Evolutionary conservation across 805 yeast genomes (phyloP).

Genomic region (Candida multigemmis): DNA sequence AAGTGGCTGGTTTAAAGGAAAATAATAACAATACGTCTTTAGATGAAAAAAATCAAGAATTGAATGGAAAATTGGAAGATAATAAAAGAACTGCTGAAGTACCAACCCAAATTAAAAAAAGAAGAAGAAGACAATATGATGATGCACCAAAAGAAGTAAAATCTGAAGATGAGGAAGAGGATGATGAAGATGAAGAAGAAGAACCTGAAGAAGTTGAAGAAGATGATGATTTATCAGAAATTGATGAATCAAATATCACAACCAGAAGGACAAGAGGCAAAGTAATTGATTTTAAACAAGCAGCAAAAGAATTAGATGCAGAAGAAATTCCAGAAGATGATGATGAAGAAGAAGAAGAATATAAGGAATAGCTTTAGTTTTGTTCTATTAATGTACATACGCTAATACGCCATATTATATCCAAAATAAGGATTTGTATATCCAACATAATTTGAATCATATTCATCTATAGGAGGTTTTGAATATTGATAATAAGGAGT

Average conservation of each 20-base stretch:
- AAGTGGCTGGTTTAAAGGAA: constrained; percentile 1
- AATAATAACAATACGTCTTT: constrained; percentile 1
- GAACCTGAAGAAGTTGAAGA: constrained; percentile 55
- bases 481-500: constrained; percentile 11
- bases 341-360: constrained; percentile 35
- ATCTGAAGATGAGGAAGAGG: constrained; percentile 35
- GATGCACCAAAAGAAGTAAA: constrained; percentile 36
- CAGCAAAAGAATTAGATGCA: constrained; percentile 59
- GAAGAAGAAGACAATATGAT: constrained; percentile 46
- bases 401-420: constrained; percentile 22
- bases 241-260: constrained; percentile 73
- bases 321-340: constrained; percentile 32
- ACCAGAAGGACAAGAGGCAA: constrained; percentile 84
- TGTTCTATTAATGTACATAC: no score
- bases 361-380: constrained; percentile 1
- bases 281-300: constrained; percentile 75
- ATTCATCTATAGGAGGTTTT: constrained; percentile 12
- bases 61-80: background rate
- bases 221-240: constrained; percentile 70
- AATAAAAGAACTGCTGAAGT: background rate
- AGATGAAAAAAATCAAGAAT: background rate
- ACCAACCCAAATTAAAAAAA: constrained; percentile 17
- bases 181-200: constrained; percentile 40
- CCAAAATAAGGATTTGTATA: constrained; percentile 29
- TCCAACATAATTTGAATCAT: constrained; percentile 18